A percentile compares a stretch with the other conserved stretches of the same genome.
Conservation (phyloP, 164 flowering plant genomes). For the Protea cynaroides region DNA sequence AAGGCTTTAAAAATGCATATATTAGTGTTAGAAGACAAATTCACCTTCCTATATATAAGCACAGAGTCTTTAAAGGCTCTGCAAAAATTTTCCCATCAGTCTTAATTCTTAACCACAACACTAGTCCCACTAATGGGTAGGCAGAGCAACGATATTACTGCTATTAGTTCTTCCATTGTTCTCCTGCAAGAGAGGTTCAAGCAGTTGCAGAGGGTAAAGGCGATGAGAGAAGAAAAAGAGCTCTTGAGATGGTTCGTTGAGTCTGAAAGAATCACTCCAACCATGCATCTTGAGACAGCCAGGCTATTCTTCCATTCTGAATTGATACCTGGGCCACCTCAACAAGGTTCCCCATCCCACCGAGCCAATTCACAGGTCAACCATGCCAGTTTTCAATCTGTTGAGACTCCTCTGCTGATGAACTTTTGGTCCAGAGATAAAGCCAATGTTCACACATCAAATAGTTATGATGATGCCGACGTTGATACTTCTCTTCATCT, state of each 20-base stretch:
- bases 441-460: conserved; percentile 15
- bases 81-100: background rate
- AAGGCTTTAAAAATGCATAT: conserved; percentile 7
- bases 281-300: conserved; percentile 15
- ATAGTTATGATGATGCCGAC: conserved; percentile 30
- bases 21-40: conserved; percentile 13
- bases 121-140: conserved; percentile 21
- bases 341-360: conserved; percentile 12
- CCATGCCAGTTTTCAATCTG: conserved; percentile 5
- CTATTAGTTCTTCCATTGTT: conserved; percentile 32
- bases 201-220: conserved; percentile 33
- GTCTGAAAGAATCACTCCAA: conserved; percentile 21
- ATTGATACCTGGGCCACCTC: conserved; percentile 12
- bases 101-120: background rate
- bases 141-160: conserved; percentile 21
- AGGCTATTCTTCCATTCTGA: conserved; percentile 24
- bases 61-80: background rate
- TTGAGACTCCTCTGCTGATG: conserved; percentile 16
- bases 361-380: conserved; percentile 13
- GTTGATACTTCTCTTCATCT: conserved; percentile 71
- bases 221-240: conserved; percentile 55
- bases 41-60: conserved; percentile 17
- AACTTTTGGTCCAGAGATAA: conserved; percentile 18
- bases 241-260: conserved; percentile 30
- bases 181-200: conserved; percentile 44